Evolutionary conservation across 345 rosid genomes (phyloP).

Genomic region (Raphanus raphanistrum): DNA sequence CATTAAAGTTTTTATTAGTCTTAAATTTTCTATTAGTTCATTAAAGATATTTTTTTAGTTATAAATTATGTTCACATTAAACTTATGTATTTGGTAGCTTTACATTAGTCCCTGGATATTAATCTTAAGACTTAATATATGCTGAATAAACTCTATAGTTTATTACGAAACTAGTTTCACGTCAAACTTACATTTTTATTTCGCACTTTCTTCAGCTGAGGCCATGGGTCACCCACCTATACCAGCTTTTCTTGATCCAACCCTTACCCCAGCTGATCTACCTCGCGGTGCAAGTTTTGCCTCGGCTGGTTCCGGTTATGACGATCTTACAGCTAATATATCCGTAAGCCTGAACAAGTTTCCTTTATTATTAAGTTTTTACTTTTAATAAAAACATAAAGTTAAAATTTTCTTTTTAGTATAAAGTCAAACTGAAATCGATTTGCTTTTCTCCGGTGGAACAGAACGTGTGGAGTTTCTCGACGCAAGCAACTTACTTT

Average conservation of each 20-base stretch:
- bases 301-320: constrained; percentile 92
- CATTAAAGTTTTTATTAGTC: neutral
- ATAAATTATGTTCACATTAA: neutral
- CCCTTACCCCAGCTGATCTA: constrained; percentile 48
- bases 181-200: neutral
- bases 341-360: constrained; percentile 49
- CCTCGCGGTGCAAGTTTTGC: constrained; percentile 83
- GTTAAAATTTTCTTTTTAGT: neutral
- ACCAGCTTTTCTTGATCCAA: constrained; percentile 72
- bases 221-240: constrained; percentile 59
- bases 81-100: constrained; percentile 35
- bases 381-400: neutral
- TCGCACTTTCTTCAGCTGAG: constrained; percentile 48
- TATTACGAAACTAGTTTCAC: neutral
- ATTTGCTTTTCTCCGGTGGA: neutral
- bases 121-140: neutral
- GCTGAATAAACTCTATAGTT: neutral
- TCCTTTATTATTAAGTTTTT: neutral
- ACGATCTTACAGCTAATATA: constrained; percentile 78
- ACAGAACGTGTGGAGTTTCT: constrained; percentile 64
- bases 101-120: neutral
- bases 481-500: constrained; percentile 60
- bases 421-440: neutral
- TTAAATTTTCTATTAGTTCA: neutral
- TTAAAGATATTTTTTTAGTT: neutral